Conservation (phyloP, 345 rosid genomes). For the Brassica rapa region DNA sequence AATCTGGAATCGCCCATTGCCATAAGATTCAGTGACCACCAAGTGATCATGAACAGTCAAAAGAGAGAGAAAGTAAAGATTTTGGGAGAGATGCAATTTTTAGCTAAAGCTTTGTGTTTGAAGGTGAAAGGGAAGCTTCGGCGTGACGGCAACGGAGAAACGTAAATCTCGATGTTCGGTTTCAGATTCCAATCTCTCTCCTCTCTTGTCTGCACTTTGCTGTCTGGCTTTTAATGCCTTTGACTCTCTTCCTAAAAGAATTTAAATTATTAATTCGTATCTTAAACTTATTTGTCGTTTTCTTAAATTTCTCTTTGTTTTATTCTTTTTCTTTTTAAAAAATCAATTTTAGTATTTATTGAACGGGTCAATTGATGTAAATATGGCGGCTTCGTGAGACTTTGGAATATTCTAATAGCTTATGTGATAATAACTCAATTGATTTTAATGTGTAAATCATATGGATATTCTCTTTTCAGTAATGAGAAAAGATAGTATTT, state of each 20-base stretch:
- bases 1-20: slow-evolving; percentile 44
- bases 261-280: neutral
- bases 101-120: slow-evolving; percentile 19
- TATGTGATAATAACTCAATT: neutral
- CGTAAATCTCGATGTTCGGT: slow-evolving; percentile 44
- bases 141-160: slow-evolving; percentile 43
- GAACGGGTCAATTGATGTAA: slow-evolving; percentile 15
- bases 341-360: neutral
- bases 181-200: slow-evolving; percentile 26
- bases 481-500: neutral
- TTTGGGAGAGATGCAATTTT: no score
- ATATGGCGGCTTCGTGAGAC: neutral
- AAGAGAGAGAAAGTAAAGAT: no score
- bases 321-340: neutral
- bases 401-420: neutral
- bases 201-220: slow-evolving; percentile 30
- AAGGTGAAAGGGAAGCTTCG: no score
- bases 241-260: slow-evolving; percentile 25
- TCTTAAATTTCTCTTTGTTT: slow-evolving; percentile 16
- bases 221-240: slow-evolving; percentile 31
- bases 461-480: neutral
- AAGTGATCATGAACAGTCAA: slow-evolving; percentile 19
- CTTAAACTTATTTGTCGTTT: slow-evolving; percentile 11
- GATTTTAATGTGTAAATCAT: neutral
- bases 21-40: slow-evolving; percentile 30